Percentiles rank a stretch among this genome's conserved stretches.
These are phyloP conservation scores for Diversispora epigaea DNA, from an alignment of 192 early-diverging fungal genomes.

Conservation along the genomic window DNA sequence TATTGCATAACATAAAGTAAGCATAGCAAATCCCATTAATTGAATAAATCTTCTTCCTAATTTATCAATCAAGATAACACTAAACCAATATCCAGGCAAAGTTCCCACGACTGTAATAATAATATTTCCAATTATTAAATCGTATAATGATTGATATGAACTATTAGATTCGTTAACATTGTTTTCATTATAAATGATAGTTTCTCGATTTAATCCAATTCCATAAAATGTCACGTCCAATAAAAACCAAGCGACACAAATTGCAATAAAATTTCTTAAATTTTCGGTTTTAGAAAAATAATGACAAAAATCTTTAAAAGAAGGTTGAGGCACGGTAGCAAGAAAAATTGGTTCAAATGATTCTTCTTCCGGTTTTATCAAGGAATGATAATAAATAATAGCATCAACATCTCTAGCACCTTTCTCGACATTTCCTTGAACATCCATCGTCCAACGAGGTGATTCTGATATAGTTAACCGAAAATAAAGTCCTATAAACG, in stretches of 20 bases:
- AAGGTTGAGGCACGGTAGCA: conserved; percentile 41
- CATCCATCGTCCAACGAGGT: conserved; percentile 70
- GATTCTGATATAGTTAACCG: conserved; percentile 82
- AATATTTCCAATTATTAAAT: conserved; percentile 71
- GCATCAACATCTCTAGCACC: conserved; percentile 47
- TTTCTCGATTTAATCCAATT: conserved; percentile 50
- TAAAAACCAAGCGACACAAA: conserved; percentile 74
- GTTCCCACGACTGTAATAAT: conserved; percentile 82
- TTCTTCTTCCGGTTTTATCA: conserved; percentile 39
- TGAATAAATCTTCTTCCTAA: conserved; percentile 90
- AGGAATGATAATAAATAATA: conserved; percentile 48
- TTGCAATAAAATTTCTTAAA: conserved; percentile 75
- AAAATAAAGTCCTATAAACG: conserved; percentile 76
- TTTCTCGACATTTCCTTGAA: conserved; percentile 53
- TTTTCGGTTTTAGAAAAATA: conserved; percentile 84
- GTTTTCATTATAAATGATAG: not conserved
- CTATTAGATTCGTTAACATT: not conserved
- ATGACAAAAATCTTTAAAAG: conserved; percentile 58
- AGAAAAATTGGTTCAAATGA: conserved; percentile 31
- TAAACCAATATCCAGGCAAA: conserved; percentile 94
- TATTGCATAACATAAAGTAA: conserved; percentile 51
- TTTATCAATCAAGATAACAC: conserved; percentile 81
- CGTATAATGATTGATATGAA: not conserved
- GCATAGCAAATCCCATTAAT: conserved; percentile 75
- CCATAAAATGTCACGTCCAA: conserved; percentile 80